Conservation (phyloP, 306 rosid species). For the Citrullus mucosospermus region DNA sequence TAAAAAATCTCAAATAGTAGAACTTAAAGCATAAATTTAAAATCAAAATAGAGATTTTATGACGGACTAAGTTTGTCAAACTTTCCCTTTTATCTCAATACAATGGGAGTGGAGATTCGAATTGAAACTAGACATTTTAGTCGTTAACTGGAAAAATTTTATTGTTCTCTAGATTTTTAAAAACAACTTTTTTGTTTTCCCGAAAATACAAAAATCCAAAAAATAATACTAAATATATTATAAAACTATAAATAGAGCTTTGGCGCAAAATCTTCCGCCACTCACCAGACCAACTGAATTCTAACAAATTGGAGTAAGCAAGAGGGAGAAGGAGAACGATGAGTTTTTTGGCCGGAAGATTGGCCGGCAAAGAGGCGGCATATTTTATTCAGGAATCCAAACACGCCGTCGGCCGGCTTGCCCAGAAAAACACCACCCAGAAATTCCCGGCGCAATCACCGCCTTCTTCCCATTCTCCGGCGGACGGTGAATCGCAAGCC, state of each 20-base stretch:
- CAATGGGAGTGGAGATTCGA: no score
- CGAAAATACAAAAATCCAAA: no score
- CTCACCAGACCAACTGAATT: not conserved
- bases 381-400: constrained; percentile 86
- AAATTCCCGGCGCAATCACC: constrained; percentile 11
- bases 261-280: not conserved
- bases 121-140: no score
- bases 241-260: not conserved
- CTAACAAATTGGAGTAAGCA: not conserved
- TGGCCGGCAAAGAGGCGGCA: constrained; percentile 84
- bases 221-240: not conserved
- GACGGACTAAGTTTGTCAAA: no score
- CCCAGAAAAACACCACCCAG: constrained; percentile 20
- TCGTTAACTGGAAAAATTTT: no score
- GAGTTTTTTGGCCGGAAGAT: constrained; percentile 85
- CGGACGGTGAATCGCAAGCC: constrained; percentile 23
- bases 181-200: not conserved
- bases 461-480: constrained; percentile 10
- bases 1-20: no score
- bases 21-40: no score
- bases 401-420: constrained; percentile 53
- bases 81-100: no score
- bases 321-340: constrained; percentile 8
- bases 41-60: no score
- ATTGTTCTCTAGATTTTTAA: not conserved